Conservation (phyloP, 2,329 filamentous ascomycete species). For the Exophiala aquamarina region DNA sequence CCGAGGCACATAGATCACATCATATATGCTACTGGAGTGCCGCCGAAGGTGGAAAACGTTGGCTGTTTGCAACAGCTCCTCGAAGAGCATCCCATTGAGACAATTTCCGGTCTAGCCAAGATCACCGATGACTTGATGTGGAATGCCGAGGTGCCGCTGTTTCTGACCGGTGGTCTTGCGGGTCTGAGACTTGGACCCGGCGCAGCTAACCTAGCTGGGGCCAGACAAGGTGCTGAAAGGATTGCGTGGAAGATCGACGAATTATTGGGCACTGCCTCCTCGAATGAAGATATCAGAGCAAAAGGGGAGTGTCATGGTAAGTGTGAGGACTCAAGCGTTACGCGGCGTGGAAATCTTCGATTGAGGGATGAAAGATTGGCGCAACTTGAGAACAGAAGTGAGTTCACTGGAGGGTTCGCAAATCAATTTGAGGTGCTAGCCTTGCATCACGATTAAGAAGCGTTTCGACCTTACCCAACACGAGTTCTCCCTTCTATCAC, state of each 20-base stretch:
- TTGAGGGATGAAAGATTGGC: not conserved
- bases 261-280: constrained; percentile 39
- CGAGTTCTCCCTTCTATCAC: too few species aligned
- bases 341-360: not conserved
- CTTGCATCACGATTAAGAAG: too few species aligned
- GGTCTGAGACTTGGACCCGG: constrained; percentile 69
- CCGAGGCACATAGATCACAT: constrained; percentile 61
- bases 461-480: too few species aligned
- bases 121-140: constrained; percentile 76
- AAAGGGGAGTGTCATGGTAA: not conserved
- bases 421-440: constrained; percentile 22
- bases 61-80: constrained; percentile 63
- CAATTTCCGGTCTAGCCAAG: constrained; percentile 67
- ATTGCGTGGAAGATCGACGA: constrained; percentile 70
- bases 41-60: constrained; percentile 61
- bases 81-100: constrained; percentile 60
- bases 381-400: constrained; percentile 12
- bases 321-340: not conserved
- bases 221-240: constrained; percentile 70
- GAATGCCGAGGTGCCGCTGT: constrained; percentile 70
- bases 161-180: constrained; percentile 68
- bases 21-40: constrained; percentile 73
- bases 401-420: constrained; percentile 21
- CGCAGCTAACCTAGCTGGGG: constrained; percentile 72
- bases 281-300: not conserved